phyloP scores from a whole-genome alignment of 306 rosid species.

The Cucumis cinereus region DNA sequence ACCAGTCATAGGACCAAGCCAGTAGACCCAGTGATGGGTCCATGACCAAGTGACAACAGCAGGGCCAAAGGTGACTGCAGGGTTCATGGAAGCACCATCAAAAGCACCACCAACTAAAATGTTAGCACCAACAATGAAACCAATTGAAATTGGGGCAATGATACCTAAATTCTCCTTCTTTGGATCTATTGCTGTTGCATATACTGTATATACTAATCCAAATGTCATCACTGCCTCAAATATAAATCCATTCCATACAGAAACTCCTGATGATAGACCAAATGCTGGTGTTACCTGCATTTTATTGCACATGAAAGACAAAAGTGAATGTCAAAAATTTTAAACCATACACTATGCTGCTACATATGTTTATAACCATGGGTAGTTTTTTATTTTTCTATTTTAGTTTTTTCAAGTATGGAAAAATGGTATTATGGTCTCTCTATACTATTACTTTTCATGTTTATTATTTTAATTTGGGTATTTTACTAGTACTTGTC shows the following conservation, averaged over 20 bases:
- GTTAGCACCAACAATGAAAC: constrained; percentile 71
- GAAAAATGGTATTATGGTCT: background rate
- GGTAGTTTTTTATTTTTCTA: no score
- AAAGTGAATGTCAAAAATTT: no score
- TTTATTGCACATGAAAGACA: background rate
- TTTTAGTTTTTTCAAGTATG: no score
- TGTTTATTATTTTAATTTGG: no score
- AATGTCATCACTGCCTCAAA: constrained; percentile 76
- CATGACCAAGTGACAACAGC: constrained; percentile 56
- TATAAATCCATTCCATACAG: constrained; percentile 44
- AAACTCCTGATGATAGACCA: constrained; percentile 39
- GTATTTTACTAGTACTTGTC: no score
- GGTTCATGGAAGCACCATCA: constrained; percentile 85
- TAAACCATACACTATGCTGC: no score
- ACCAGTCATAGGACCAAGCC: constrained; percentile 60
- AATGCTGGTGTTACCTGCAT: constrained; percentile 52
- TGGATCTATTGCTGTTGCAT: constrained; percentile 72
- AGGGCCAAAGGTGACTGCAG: constrained; percentile 72
- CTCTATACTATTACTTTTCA: no score
- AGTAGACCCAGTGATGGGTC: constrained; percentile 66
- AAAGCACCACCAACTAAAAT: constrained; percentile 78
- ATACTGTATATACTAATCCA: constrained; percentile 69
- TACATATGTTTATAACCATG: no score
- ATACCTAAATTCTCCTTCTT: constrained; percentile 52
- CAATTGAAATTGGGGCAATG: constrained; percentile 73